phyloP scores from a whole-genome alignment of 805 yeast species.

The Candida nitratophila region DNA sequence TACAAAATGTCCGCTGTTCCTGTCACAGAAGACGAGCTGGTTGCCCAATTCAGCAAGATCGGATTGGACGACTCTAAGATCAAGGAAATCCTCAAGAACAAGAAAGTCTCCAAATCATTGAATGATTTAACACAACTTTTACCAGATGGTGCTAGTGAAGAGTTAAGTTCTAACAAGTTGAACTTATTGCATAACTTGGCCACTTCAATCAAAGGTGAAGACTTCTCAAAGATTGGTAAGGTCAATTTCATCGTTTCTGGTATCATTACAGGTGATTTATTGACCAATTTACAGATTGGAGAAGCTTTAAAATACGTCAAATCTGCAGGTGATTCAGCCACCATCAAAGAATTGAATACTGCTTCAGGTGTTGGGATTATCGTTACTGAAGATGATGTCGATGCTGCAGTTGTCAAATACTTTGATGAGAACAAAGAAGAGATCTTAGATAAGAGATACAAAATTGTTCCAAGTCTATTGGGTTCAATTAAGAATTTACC shows the following conservation, averaged over 20 bases:
- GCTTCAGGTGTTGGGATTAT: constrained; percentile 79
- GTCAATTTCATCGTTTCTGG: constrained; percentile 51
- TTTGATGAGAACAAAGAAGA: constrained; percentile 52
- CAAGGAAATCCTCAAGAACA: constrained; percentile 77
- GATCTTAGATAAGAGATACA: constrained; percentile 69
- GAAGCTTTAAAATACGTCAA: constrained; percentile 77
- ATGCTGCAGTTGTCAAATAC: constrained; percentile 48
- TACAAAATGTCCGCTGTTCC: neutral
- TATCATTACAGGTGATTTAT: constrained; percentile 57
- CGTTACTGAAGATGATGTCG: constrained; percentile 60
- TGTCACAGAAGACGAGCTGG: constrained; percentile 18
- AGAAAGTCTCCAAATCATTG: constrained; percentile 71
- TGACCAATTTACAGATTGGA: constrained; percentile 64
- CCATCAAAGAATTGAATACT: constrained; percentile 45
- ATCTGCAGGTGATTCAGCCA: constrained; percentile 36
- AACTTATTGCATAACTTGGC: constrained; percentile 75
- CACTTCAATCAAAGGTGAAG: constrained; percentile 55
- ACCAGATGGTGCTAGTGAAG: constrained; percentile 30
- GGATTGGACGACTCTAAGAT: constrained; percentile 72
- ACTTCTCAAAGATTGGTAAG: constrained; percentile 39
- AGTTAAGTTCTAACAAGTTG: constrained; percentile 42
- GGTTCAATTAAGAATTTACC: constrained; percentile 71
- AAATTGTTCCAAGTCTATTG: constrained; percentile 66
- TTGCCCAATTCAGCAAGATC: constrained; percentile 32
- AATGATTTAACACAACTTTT: constrained; percentile 48